phyloP scores from a whole-genome alignment of 192 early-diverging fungal genomes.

The Podila clonocystis region DNA sequence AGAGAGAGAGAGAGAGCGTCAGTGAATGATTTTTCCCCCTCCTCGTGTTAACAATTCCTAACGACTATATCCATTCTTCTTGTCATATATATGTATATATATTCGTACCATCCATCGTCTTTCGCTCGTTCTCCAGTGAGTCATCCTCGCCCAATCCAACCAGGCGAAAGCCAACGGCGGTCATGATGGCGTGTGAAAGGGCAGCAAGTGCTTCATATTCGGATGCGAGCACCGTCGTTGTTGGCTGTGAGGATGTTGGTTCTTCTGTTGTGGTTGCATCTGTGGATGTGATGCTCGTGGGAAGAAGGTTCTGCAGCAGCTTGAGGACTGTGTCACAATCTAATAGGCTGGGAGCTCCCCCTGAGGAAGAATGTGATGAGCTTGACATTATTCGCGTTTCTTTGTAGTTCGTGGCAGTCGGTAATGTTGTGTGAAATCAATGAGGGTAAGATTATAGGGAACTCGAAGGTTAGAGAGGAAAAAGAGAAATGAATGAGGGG shows the following conservation, averaged over 20 bases:
- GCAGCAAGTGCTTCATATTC: conserved; percentile 61
- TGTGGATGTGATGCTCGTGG: conserved; percentile 1
- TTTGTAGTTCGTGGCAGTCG: not conserved
- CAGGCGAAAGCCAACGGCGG: conserved; percentile 68
- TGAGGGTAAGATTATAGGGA: too few species aligned
- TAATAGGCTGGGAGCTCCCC: not conserved
- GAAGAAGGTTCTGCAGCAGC: not conserved
- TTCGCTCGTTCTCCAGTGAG: conserved; percentile 4
- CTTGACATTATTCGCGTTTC: conserved; percentile 1
- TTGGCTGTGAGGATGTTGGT: not conserved
- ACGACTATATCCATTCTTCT: not conserved
- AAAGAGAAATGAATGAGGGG: too few species aligned
- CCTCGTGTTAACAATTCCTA: not conserved
- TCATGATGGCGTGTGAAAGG: conserved; percentile 68
- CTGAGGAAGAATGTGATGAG: not conserved
- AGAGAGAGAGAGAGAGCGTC: not conserved
- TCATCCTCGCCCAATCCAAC: conserved; percentile 71
- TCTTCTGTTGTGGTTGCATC: not conserved
- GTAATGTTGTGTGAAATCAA: too few species aligned
- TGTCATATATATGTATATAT: too few species aligned
- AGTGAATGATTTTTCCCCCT: not conserved
- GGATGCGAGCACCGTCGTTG: conserved; percentile 31
- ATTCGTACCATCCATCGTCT: conserved; percentile 30
- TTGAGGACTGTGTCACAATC: not conserved
- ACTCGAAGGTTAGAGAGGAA: too few species aligned